These are phyloP conservation scores for Coemansia sp. DNA, from an alignment of 192 early-diverging fungal genomes.

Conservation along the genomic window DNA sequence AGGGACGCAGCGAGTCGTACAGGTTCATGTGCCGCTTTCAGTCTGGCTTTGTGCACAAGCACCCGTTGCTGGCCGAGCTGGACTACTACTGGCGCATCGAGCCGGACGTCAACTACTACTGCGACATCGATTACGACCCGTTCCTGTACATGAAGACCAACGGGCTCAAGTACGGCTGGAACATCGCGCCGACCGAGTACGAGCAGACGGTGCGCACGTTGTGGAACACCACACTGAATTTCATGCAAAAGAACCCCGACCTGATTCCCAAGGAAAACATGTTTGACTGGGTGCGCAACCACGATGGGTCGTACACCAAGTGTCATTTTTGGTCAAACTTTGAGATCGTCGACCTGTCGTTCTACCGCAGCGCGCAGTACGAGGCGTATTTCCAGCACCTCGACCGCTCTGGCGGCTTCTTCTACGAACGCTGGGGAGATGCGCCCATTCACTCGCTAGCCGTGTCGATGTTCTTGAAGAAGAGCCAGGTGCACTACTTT, in stretches of 20 bases:
- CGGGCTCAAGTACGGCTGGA: conserved; percentile 55
- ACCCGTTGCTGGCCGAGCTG: conserved; percentile 52
- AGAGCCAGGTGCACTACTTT: conserved; percentile 66
- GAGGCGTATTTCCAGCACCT: conserved; percentile 64
- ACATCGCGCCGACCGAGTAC: conserved; percentile 58
- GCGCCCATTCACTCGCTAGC: conserved; percentile 30
- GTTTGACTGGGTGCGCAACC: conserved; percentile 52
- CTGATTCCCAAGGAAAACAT: conserved; percentile 53
- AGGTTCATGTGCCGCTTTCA: conserved; percentile 50
- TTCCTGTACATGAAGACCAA: conserved; percentile 58
- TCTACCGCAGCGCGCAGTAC: conserved; percentile 66
- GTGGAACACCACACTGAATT: conserved; percentile 47
- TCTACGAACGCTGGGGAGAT: conserved; percentile 11
- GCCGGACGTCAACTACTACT: conserved; percentile 58
- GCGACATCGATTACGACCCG: conserved; percentile 59
- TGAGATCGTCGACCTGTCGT: conserved; percentile 74
- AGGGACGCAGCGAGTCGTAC: conserved; percentile 44
- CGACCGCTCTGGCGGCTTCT: conserved; percentile 77
- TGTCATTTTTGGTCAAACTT: conserved; percentile 85
- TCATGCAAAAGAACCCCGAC: conserved; percentile 56
- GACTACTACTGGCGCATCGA: conserved; percentile 65
- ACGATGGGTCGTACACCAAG: conserved; percentile 47
- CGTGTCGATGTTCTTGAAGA: conserved; percentile 54
- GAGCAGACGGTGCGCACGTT: conserved; percentile 57
- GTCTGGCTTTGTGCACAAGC: conserved; percentile 57